Conservation (phyloP, 345 rosid species). For the Trapa incisa region DNA sequence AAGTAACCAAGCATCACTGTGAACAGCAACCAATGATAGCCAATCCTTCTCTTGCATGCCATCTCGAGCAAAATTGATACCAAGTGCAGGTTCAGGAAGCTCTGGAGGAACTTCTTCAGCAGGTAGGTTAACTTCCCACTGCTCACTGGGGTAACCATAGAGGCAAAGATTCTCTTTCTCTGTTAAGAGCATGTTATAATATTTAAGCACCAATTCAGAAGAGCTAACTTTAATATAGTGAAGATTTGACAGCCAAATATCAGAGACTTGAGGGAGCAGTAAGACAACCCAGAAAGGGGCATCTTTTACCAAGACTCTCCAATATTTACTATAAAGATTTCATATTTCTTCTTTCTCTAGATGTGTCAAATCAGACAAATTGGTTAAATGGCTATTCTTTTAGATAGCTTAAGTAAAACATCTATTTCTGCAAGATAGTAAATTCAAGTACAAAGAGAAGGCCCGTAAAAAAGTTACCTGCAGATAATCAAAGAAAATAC, state of each 20-base stretch:
- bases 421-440: neutral
- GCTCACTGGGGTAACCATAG: conserved; percentile 40
- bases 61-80: conserved; percentile 51
- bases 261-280: too few species aligned
- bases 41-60: conserved; percentile 60
- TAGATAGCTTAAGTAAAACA: neutral
- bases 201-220: neutral
- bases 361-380: too few species aligned
- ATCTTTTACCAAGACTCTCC: too few species aligned
- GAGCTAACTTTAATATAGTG: neutral
- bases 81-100: conserved; percentile 50
- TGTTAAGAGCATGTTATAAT: conserved; percentile 4
- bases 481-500: neutral
- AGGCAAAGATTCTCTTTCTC: conserved; percentile 49
- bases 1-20: conserved; percentile 30
- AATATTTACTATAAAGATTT: too few species aligned
- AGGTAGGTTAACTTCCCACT: conserved; percentile 42
- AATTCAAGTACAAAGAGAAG: neutral
- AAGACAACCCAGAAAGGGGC: too few species aligned
- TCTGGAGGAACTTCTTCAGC: conserved; percentile 25
- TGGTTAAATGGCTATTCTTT: too few species aligned
- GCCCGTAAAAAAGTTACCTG: neutral
- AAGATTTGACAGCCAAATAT: too few species aligned
- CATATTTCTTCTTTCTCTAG: too few species aligned
- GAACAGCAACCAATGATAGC: conserved; percentile 27